Conservation (phyloP, 768 basidiomycete genomes). For the Russula vinacea region DNA sequence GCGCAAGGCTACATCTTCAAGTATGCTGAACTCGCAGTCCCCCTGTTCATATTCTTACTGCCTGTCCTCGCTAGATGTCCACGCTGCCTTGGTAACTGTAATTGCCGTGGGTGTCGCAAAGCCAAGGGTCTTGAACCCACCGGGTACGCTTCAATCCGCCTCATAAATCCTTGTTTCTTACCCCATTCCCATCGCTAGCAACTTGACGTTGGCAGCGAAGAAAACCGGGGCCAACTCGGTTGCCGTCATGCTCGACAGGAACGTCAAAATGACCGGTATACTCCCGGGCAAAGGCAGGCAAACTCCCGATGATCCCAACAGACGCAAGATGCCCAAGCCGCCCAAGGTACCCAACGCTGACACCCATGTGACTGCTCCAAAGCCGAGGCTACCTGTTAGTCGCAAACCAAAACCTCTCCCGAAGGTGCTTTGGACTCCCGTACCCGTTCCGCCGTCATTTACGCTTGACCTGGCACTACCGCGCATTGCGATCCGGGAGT, state of each 20-base stretch:
- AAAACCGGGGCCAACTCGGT: slow-evolving; percentile 41
- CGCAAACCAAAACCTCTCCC: slow-evolving; percentile 40
- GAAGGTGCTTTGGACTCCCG: slow-evolving; percentile 51
- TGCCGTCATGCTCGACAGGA: slow-evolving; percentile 38
- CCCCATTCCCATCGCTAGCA: slow-evolving; percentile 33
- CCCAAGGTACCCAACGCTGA: slow-evolving; percentile 27
- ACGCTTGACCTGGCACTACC: slow-evolving; percentile 49
- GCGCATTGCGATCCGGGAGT: slow-evolving; percentile 73
- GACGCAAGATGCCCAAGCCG: slow-evolving; percentile 31
- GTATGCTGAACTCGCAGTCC: slow-evolving; percentile 37
- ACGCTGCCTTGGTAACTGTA: slow-evolving; percentile 62
- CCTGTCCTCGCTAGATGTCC: slow-evolving; percentile 52
- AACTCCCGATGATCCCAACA: slow-evolving; percentile 19
- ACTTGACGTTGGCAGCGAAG: slow-evolving; percentile 40
- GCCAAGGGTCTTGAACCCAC: slow-evolving; percentile 56
- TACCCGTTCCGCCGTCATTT: slow-evolving; percentile 43
- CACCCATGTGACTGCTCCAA: slow-evolving; percentile 17
- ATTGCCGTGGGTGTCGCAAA: slow-evolving; percentile 64
- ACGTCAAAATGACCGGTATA: slow-evolving; percentile 37
- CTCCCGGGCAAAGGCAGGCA: slow-evolving; percentile 34
- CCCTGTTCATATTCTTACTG: slow-evolving; percentile 24
- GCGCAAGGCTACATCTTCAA: slow-evolving; percentile 49
- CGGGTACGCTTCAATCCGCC: slow-evolving; percentile 46
- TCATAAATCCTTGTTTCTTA: not conserved
- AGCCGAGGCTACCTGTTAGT: slow-evolving; percentile 22